A percentile compares a stretch with the other conserved stretches of the same genome.
phyloP scores from a whole-genome alignment of 306 rosid genomes.

The Crataegus laevigata region DNA sequence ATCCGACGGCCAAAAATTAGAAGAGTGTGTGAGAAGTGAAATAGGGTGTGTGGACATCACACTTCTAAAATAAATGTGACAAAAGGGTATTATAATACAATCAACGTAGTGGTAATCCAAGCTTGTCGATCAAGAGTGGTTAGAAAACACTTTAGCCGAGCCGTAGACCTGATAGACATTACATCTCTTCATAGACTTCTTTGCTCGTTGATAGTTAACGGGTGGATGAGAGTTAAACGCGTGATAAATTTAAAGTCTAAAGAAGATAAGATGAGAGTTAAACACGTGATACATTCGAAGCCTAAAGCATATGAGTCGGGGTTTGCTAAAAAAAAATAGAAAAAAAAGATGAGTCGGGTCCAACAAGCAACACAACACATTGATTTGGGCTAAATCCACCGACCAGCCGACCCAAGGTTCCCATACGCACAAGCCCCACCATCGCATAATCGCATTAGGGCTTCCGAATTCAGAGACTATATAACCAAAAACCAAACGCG shows the following conservation, averaged over 20 bases:
- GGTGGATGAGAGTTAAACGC: rapidly evolving
- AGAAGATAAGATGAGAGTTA: neutral
- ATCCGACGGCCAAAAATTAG: too few species aligned
- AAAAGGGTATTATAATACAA: neutral
- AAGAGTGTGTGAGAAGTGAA: too few species aligned
- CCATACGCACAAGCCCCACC: constrained; percentile 5
- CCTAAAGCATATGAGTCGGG: too few species aligned
- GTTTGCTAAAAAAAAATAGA: too few species aligned
- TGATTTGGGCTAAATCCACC: neutral
- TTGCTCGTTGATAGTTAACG: too few species aligned
- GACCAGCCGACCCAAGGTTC: neutral
- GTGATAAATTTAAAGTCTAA: neutral
- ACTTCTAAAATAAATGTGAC: neutral
- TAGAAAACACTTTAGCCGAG: too few species aligned
- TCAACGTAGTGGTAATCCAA: neutral
- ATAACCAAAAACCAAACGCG: neutral
- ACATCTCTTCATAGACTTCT: too few species aligned
- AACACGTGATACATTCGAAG: too few species aligned
- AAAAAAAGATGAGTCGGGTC: too few species aligned
- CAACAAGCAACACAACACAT: neutral
- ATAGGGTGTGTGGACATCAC: too few species aligned
- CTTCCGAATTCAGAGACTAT: neutral
- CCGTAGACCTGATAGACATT: too few species aligned
- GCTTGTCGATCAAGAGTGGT: neutral
- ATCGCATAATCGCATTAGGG: neutral